Percentiles rank a stretch among this genome's conserved stretches.
phyloP scores from a whole-genome alignment of 2,329 filamentous ascomycete genomes.

The Orbilia quercus region DNA sequence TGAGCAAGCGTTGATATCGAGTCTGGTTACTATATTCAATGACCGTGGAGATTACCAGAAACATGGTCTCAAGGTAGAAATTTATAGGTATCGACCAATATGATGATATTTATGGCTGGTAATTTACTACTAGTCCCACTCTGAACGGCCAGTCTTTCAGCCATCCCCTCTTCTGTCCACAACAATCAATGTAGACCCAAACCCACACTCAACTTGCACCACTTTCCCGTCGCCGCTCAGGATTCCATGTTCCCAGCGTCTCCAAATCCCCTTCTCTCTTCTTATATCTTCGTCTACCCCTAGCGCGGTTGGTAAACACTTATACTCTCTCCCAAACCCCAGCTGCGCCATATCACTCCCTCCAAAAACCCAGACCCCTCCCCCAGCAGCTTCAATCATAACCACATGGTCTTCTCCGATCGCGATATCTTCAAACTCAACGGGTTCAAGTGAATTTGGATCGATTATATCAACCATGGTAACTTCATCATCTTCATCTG shows the following conservation, averaged over 20 bases:
- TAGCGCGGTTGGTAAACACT: conserved; percentile 31
- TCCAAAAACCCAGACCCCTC: conserved; percentile 28
- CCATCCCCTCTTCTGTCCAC: too few relatives aligned
- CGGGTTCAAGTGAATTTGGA: not conserved
- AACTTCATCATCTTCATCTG: conserved; percentile 8
- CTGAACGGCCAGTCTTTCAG: too few relatives aligned
- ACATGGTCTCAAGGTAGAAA: too few relatives aligned
- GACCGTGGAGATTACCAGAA: too few relatives aligned
- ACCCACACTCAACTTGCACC: conserved; percentile 26
- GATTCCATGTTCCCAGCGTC: not conserved
- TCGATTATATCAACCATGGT: conserved; percentile 29
- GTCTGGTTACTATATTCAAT: too few relatives aligned
- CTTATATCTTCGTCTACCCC: conserved; percentile 12
- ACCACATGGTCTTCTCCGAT: conserved; percentile 39
- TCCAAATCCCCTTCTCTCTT: conserved; percentile 5
- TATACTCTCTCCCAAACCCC: conserved; percentile 36
- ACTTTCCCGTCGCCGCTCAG: not conserved
- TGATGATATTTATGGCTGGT: too few relatives aligned
- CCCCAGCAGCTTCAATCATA: conserved; percentile 9
- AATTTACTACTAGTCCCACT: too few relatives aligned
- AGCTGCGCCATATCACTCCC: conserved; percentile 43
- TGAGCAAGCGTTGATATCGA: too few relatives aligned
- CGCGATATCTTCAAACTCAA: conserved; percentile 20
- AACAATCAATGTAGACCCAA: conserved; percentile 27
- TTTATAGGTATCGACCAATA: too few relatives aligned